Evolutionary conservation across 495 filamentous ascomycete species (phyloP).

Genomic region (Parmelia sp.): DNA sequence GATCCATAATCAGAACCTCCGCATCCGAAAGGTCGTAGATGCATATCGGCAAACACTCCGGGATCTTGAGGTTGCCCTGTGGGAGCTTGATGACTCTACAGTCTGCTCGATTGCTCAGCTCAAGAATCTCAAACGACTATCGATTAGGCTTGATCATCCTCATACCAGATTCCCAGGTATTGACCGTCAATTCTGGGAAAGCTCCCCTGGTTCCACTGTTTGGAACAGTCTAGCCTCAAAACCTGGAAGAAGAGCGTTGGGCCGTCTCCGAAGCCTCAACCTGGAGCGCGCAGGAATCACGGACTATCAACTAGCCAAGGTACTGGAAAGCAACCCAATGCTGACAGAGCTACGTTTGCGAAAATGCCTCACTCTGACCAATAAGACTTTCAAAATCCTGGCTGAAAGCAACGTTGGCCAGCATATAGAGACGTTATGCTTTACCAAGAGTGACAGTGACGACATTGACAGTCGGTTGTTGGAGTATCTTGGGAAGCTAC

Average conservation of each 20-base stretch:
- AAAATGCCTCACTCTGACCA: conserved; percentile 32
- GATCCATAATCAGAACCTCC: conserved; percentile 16
- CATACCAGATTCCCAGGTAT: conserved; percentile 32
- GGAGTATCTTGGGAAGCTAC: conserved; percentile 20
- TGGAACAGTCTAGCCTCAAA: conserved; percentile 31
- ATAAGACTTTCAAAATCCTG: conserved; percentile 34
- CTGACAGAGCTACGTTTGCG: conserved; percentile 30
- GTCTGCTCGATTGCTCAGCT: conserved; percentile 7
- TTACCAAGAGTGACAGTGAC: conserved; percentile 12
- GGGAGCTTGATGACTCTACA: conserved; percentile 16
- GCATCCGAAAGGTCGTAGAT: conserved; percentile 8
- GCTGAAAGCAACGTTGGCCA: conserved; percentile 24
- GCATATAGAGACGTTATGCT: conserved; percentile 15
- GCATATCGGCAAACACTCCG: conserved; percentile 28
- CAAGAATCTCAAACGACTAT: conserved; percentile 13
- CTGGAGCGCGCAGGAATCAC: conserved; percentile 36
- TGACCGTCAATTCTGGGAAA: conserved; percentile 29
- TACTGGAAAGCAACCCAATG: conserved; percentile 31
- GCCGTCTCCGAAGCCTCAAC: conserved; percentile 27
- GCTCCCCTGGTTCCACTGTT: conserved; percentile 29
- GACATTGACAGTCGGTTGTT: conserved; percentile 21
- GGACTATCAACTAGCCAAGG: conserved; percentile 34
- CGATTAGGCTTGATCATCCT: conserved; percentile 34
- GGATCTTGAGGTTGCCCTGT: conserved; percentile 27
- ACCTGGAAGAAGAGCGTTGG: conserved; percentile 21